Evolutionary conservation across 148 eudicot genomes (phyloP), one percentile per base, ranked within the genome.

Genomic region (Fagopyrum tataricum): DNA sequence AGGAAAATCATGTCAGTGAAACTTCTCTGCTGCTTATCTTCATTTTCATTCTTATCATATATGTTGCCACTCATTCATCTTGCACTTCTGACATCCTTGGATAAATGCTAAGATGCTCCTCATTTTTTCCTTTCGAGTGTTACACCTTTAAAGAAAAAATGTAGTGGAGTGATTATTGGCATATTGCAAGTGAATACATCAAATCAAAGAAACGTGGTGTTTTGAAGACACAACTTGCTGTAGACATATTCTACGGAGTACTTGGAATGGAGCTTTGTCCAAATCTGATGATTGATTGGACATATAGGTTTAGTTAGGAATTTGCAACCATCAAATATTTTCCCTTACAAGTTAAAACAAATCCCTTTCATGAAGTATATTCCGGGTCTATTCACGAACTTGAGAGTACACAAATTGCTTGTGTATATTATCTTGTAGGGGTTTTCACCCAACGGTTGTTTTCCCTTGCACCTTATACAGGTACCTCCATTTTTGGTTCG

Each of bases 401-500:
- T 11, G 49, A 10, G 13, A 10, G 13, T 8, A 11, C 10, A 13
- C 49, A 46, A 11, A 8, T 46, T 46, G 2, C 13, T 46, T 47
- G 10, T 8, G n/a, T 51, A 51, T 15, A 51, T 10, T 56, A 56
- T 56, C 2, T 56, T 20, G 7, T 18, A 56, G 21, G 3, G 21
- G 3, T 6, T 56, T 20, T 5, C 20, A 64, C 10, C 18, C n/a
- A 15, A 8, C 44, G 14, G 37, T 11, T 37, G 2, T 12, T 64
- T 37, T 1, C 13, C 14, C 44, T 5, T 10, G 5, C n/a, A 13
- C 5, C 44, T 13, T 26, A 82, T 69, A 43, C 81, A 96, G 99
- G 96, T 92, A 43, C 97, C 99, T 24, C 87, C 99, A 40, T 88
- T 92, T 82, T 83, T 96, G 79, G 97, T 92, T 72, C 97, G 94